phyloP scores from a whole-genome alignment of 768 basidiomycete genomes.

The Tephrocybe rancida region DNA sequence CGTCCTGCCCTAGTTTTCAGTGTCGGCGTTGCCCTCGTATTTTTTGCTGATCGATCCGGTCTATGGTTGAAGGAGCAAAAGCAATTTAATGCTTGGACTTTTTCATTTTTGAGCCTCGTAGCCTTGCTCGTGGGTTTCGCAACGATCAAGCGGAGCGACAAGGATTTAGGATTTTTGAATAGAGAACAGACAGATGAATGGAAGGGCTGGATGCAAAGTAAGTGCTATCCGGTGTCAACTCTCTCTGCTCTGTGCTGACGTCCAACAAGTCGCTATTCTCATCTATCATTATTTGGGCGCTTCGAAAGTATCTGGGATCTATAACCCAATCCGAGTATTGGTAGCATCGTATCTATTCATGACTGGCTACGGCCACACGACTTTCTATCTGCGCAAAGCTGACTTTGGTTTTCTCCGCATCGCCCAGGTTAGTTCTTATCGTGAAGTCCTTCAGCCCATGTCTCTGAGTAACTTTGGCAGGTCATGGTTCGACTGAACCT shows the following conservation, averaged over 20 bases:
- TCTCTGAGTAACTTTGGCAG: slow-evolving; percentile 30
- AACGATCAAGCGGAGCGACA: slow-evolving; percentile 72
- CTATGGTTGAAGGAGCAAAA: slow-evolving; percentile 93
- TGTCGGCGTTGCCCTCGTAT: slow-evolving; percentile 66
- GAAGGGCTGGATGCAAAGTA: slow-evolving; percentile 99
- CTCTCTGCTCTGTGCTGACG: slow-evolving; percentile 8
- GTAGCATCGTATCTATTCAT: slow-evolving; percentile 92
- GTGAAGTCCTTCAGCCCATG: not conserved
- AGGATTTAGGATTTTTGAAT: slow-evolving; percentile 87
- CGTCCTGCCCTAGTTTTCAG: slow-evolving; percentile 65
- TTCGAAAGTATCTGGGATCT: slow-evolving; percentile 91
- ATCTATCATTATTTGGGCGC: slow-evolving; percentile 91
- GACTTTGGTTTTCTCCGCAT: slow-evolving; percentile 83
- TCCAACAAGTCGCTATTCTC: slow-evolving; percentile 72
- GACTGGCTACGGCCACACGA: slow-evolving; percentile 91
- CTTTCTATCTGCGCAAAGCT: slow-evolving; percentile 87
- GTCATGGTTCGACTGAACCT: slow-evolving; percentile 84
- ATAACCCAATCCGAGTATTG: slow-evolving; percentile 86
- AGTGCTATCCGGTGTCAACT: slow-evolving; percentile 23
- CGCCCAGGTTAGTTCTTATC: slow-evolving; percentile 54
- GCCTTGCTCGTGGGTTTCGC: slow-evolving; percentile 59
- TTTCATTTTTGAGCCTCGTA: slow-evolving; percentile 57
- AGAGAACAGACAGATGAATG: slow-evolving; percentile 95
- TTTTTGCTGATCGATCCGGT: slow-evolving; percentile 80
- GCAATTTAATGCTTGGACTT: slow-evolving; percentile 70